Evolutionary conservation across 2,329 filamentous ascomycete species (phyloP), one percentile per base, ranked within the genome.

Genomic region (Bertia moriformis): DNA sequence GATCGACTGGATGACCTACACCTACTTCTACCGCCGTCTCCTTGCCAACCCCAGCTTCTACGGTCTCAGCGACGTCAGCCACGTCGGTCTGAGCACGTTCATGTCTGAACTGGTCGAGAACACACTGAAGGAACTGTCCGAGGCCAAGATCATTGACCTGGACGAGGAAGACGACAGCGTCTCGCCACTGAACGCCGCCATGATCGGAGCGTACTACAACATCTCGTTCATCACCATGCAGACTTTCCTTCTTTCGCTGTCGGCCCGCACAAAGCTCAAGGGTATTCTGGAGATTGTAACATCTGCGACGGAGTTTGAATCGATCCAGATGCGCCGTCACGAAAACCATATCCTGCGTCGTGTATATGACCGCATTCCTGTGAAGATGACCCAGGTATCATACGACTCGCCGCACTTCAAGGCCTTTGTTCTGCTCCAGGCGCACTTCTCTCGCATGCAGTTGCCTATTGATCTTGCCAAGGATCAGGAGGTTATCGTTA

Each of bases 181-280:
- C 35, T 73, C 83, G 14, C 88, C 91, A 13, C 74, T 94, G 50
- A 96, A 98, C 57, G 83, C 89, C 2, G 91, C 91, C 48, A 95
- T 95, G 84, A 96, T 98, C 53, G 87, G 85, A 7, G 87, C 91
- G 1, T 96, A 98, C 68, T 98, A 98, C 71, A 96, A 95, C 60
- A 94, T 98, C 53, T 95, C 89, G 4, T 96, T 95, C 63, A 84
- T 94, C 57, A 98, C 91, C 2, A 98, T 98, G 88, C 89, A 98
- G 62, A 98, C 91, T 0, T 89, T 98, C 69, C 67, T 98, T 39
- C 69, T 98, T 41, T 98, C 91, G 13, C 71, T 98, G 37, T 88
- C 77, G 40, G 78, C 78, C 32, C 81, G 81, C 48, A 96, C 88
- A 3, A 96, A 94, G 66, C 75, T 98, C 46, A 98, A 98, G 70